Base-by-base conservation (phyloP, 2,329 filamentous ascomycete species). In the Colletotrichum aenigma region DNA sequence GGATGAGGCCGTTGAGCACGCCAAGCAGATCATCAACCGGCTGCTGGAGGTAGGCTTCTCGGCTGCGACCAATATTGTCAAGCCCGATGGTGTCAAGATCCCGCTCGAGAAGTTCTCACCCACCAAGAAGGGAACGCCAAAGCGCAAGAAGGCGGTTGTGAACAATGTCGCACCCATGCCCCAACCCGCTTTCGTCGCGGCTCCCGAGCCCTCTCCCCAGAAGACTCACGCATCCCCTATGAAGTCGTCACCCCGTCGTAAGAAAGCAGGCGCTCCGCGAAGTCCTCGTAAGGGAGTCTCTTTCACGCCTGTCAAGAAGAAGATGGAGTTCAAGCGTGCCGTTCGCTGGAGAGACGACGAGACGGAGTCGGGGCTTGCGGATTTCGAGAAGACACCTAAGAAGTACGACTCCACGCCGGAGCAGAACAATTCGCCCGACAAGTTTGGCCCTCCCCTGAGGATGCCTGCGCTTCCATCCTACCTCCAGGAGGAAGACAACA, bases 291-390 rank as follows among this genome's bases (percentile, higher is more conserved):
- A 97, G 85, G 92, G 92, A 15, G 89, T 98, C 65, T 91, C 92
- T 34, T 97, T 97, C 81, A 96, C 95, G 2, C 95, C 96, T 0
- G 93, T 93, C 77, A 98, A 95, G 85, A 93, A 94, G 85, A 93
- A 93, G 84, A 89, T 91, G 12, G 91, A 93, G 1, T 83, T 87
- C 71, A 95, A 95, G 84, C 91, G 96, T 76, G 93, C 90, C 61
- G 96, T 99, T 7, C 92, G 96, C 78, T 99, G 97, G 97, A 93
- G 95, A 74, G 96, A 98, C 80, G 97, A 98, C 80, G 95, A 91
- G 81, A 87, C 93, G 3, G 94, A 97, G 81, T 92, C 96, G 67
- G 96, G 96, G 28, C 87, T 98, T 71, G 96, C 94, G 13, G 97
- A 98, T 82, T 98, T 96, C 82, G 95, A 96, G 81, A 95, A 95